A percentile compares a stretch with the other conserved stretches of the same genome.
Conservation (phyloP, 768 basidiomycete species). For the Calocera cornea region DNA sequence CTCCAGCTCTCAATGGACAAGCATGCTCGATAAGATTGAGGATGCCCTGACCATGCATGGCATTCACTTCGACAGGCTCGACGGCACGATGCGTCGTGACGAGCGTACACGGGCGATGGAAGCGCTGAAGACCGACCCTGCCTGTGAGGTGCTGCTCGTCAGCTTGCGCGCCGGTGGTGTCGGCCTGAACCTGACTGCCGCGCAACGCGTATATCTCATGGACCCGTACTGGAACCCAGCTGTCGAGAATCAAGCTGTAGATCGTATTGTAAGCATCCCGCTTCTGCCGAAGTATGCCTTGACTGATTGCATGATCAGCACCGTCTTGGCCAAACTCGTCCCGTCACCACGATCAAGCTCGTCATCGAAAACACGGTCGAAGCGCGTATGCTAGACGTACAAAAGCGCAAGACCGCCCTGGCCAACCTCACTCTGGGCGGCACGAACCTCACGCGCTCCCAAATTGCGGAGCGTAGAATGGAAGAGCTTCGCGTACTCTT, state of each 20-base stretch:
- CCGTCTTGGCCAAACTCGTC: slow-evolving; percentile 84
- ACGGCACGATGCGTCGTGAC: slow-evolving; percentile 96
- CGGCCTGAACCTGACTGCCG: slow-evolving; percentile 88
- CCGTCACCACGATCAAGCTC: slow-evolving; percentile 82
- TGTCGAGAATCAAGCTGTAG: slow-evolving; percentile 94
- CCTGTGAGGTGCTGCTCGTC: slow-evolving; percentile 86
- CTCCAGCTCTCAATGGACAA: slow-evolving; percentile 80
- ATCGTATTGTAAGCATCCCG: slow-evolving; percentile 66
- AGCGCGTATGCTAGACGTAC: slow-evolving; percentile 79
- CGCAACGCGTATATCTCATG: slow-evolving; percentile 87
- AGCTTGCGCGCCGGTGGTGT: slow-evolving; percentile 96
- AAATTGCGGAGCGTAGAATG: slow-evolving; percentile 73
- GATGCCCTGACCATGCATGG: slow-evolving; percentile 70
- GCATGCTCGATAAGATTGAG: slow-evolving; percentile 86
- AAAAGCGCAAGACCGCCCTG: slow-evolving; percentile 84
- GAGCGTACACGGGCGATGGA: slow-evolving; percentile 88
- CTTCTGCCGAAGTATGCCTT: neutral
- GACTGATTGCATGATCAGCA: slow-evolving; percentile 42
- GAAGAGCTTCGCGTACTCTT: slow-evolving; percentile 46
- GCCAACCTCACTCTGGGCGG: slow-evolving; percentile 83
- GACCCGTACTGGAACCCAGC: slow-evolving; percentile 98
- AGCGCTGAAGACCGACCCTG: slow-evolving; percentile 74
- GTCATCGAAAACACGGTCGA: slow-evolving; percentile 95
- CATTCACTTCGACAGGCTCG: slow-evolving; percentile 82
- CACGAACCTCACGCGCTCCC: slow-evolving; percentile 73